phyloP scores from a whole-genome alignment of 2,329 filamentous ascomycete species.

The Parascedosporium putredinis region DNA sequence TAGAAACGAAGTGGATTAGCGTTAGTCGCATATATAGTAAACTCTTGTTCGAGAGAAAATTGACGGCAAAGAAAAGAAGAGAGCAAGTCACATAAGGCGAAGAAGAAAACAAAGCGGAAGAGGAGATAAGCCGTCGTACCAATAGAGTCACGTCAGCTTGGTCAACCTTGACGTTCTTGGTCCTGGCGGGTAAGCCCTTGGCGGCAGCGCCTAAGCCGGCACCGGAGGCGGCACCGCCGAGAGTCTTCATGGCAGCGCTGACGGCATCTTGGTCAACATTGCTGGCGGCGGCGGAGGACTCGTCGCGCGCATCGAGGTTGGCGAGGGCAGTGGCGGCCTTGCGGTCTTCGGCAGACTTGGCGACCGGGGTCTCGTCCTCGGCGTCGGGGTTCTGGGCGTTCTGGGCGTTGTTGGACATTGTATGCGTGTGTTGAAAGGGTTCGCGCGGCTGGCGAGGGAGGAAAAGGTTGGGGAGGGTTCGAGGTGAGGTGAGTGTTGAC shows the following conservation, averaged over 20 bases:
- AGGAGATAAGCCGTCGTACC: too few relatives aligned
- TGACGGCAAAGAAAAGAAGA: background rate
- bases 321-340: conserved; percentile 67
- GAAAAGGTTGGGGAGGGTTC: background rate
- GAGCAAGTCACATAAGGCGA: too few relatives aligned
- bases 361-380: conserved; percentile 42
- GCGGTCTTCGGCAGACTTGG: conserved; percentile 64
- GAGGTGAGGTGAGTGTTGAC: too few relatives aligned
- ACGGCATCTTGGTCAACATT: conserved; percentile 61
- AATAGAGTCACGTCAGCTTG: conserved; percentile 58
- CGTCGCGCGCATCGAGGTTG: conserved; percentile 49
- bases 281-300: conserved; percentile 34
- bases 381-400: conserved; percentile 41
- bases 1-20: conserved; percentile 16
- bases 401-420: conserved; percentile 26
- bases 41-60: too few relatives aligned
- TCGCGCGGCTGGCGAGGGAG: conserved; percentile 37
- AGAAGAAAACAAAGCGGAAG: conserved; percentile 13
- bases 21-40: too few relatives aligned
- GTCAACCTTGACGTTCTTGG: conserved; percentile 64
- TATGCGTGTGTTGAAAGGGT: conserved; percentile 47
- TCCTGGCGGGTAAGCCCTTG: conserved; percentile 19
- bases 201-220: conserved; percentile 20
- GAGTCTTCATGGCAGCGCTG: conserved; percentile 59
- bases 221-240: conserved; percentile 21